Conservation (phyloP, 768 basidiomycete species). For the Scleroderma citrinum region DNA sequence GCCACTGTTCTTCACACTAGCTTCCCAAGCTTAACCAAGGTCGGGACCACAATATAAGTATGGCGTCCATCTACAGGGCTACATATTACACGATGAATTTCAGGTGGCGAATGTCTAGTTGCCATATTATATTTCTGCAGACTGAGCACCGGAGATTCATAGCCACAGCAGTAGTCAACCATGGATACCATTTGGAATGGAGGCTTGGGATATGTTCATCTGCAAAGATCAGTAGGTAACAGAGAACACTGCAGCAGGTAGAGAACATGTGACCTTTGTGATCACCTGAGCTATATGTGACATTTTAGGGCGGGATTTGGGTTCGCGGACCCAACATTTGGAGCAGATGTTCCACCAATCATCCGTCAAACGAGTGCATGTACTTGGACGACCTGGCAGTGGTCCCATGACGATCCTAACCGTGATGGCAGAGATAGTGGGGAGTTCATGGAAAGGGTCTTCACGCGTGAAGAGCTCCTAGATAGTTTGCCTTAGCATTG, state of each 20-base stretch:
- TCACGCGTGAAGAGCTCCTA: neutral
- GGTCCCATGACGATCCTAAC: neutral
- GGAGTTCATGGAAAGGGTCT: neutral
- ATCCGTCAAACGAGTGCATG: neutral
- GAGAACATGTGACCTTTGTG: neutral
- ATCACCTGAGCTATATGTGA: neutral
- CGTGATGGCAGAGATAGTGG: neutral
- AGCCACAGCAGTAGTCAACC: no score
- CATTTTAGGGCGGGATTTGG: neutral
- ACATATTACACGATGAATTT: no score
- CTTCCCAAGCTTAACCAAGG: no score
- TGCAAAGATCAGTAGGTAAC: neutral
- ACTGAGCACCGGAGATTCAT: no score
- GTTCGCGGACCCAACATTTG: neutral
- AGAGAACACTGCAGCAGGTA: no score
- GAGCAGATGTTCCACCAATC: neutral
- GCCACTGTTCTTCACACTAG: no score
- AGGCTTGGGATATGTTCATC: neutral
- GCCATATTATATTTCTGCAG: no score
- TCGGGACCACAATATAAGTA: no score
- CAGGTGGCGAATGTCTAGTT: no score
- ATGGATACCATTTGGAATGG: no score
- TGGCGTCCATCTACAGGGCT: no score
- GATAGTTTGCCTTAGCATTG: no score
- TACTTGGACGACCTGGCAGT: neutral